Evolutionary conservation across 345 rosid genomes (phyloP).

Genomic region (Hevea brasiliensis): DNA sequence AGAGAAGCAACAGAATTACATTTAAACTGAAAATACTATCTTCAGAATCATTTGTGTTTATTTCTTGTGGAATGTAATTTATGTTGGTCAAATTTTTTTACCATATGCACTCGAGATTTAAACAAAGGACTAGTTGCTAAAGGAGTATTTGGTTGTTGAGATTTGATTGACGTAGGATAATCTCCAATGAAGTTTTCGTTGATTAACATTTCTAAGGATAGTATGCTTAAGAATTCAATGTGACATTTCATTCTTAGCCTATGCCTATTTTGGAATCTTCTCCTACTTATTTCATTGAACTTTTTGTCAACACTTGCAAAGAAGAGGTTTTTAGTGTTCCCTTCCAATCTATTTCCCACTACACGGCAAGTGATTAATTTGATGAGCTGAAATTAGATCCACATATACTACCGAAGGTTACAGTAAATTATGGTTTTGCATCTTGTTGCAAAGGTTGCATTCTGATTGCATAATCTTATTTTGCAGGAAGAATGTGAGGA

Average conservation of each 20-base stretch:
- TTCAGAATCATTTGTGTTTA: not conserved
- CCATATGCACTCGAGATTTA: not conserved
- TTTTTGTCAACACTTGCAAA: not conserved
- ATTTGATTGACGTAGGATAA: not conserved
- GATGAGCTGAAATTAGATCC: not conserved
- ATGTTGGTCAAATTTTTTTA: not conserved
- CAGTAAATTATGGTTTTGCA: not conserved
- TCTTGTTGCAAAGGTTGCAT: not conserved
- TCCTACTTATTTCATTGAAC: not conserved
- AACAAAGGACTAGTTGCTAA: not conserved
- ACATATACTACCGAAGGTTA: not conserved
- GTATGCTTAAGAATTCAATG: not conserved
- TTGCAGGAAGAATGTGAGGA: slow-evolving; percentile 60
- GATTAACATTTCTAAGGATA: not conserved
- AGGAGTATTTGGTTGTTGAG: not conserved
- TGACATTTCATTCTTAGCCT: not conserved
- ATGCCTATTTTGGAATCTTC: not conserved
- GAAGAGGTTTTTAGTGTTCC: not conserved
- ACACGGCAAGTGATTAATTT: not conserved
- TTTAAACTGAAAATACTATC: not conserved
- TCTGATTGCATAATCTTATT: not conserved
- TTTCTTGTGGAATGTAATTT: not conserved
- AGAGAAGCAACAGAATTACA: not conserved
- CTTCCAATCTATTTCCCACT: not conserved
- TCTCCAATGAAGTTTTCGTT: not conserved